Evolutionary conservation across 306 rosid species (phyloP).

Genomic region (Prunus persica): Prunus_persica_NCBIv2 NC_034010.1:1276001-1276500

Average conservation of each 20-base stretch:
- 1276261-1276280: neutral
- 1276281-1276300: neutral
- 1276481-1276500: constrained; percentile 27
- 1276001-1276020: constrained; percentile 87
- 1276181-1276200: neutral
- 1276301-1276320: neutral
- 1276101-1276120: neutral
- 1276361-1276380: neutral
- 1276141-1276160: neutral
- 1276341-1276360: neutral
- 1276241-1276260: neutral
- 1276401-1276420: constrained; percentile 70
- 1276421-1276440: constrained; percentile 91
- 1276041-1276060: constrained; percentile 73
- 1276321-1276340: neutral
- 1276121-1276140: neutral
- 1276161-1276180: neutral
- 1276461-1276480: constrained; percentile 89
- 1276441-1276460: constrained; percentile 90
- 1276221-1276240: too few relatives aligned
- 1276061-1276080: neutral
- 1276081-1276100: neutral
- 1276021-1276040: constrained; percentile 66
- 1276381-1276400: constrained; percentile 4
- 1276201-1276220: neutral